phyloP scores from a whole-genome alignment of 1,284 basidiomycete genomes.

The Porogramme epimiltina region DNA sequence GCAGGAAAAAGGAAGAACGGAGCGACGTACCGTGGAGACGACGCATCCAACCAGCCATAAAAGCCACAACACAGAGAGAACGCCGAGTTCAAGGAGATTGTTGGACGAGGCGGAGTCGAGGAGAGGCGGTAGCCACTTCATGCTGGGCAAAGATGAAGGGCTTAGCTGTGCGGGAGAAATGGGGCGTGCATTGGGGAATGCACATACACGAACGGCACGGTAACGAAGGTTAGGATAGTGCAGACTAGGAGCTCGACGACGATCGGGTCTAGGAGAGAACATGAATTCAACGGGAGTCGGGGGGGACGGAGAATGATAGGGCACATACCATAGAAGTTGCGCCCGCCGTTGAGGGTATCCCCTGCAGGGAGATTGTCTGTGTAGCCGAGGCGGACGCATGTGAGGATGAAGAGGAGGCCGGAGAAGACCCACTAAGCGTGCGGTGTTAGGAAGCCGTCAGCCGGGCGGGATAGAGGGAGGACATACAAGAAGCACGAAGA shows the following conservation, averaged over 20 bases:
- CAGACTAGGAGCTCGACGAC: conserved; percentile 65
- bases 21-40: conserved; percentile 50
- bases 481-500: conserved; percentile 24
- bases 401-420: conserved; percentile 54
- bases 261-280: conserved; percentile 52
- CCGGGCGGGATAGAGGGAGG: too few species aligned
- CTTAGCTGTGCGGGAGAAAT: conserved; percentile 44
- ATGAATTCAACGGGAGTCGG: neutral
- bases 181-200: neutral
- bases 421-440: conserved; percentile 54
- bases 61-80: conserved; percentile 60
- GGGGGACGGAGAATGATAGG: neutral
- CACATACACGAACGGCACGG: conserved; percentile 60
- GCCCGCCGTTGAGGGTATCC: conserved; percentile 62
- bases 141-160: conserved; percentile 30
- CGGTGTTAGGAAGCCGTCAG: neutral
- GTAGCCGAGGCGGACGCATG: conserved; percentile 61
- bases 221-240: conserved; percentile 57
- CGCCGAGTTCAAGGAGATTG: conserved; percentile 50
- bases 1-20: neutral
- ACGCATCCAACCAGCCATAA: conserved; percentile 68
- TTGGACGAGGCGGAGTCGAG: conserved; percentile 22
- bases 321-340: conserved; percentile 62
- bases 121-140: conserved; percentile 11
- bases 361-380: conserved; percentile 56